Evolutionary conservation across 2,329 filamentous ascomycete species (phyloP).

Genomic region (Phyllosticta citriasiana): DNA sequence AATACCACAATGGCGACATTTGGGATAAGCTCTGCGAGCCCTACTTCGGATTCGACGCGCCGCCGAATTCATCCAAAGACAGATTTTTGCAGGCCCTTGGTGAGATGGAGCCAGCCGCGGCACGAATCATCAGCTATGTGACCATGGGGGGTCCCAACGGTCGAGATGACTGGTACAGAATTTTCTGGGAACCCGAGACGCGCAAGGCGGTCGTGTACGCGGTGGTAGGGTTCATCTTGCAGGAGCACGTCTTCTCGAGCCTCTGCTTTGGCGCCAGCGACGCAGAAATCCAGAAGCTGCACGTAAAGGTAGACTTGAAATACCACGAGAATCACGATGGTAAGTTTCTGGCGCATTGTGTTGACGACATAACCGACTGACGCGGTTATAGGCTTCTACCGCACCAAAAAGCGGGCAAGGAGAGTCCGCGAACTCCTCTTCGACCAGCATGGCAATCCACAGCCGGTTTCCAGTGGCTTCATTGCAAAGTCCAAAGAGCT

Average conservation of each 20-base stretch:
- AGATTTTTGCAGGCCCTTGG: neutral
- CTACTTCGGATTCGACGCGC: neutral
- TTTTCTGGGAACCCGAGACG: neutral
- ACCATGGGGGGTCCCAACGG: neutral
- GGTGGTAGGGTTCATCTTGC: conserved; percentile 1
- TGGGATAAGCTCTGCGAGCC: neutral
- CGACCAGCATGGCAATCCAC: neutral
- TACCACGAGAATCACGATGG: neutral
- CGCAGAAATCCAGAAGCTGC: neutral
- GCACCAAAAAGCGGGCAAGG: neutral
- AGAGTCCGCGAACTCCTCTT: neutral
- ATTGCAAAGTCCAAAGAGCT: neutral
- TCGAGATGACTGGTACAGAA: neutral
- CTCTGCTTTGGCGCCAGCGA: conserved; percentile 1
- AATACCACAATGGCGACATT: neutral
- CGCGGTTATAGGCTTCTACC: neutral
- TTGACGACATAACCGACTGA: neutral
- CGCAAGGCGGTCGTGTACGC: neutral
- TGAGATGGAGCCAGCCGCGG: neutral
- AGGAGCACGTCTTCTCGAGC: conserved; percentile 8
- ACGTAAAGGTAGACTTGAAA: neutral
- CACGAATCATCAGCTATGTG: neutral
- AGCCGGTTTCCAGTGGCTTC: neutral
- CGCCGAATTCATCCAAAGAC: neutral
- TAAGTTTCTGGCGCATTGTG: neutral